These are phyloP conservation scores for Colletotrichum sidae DNA, from an alignment of 2,329 filamentous ascomycete species.

Conservation along the genomic window DNA sequence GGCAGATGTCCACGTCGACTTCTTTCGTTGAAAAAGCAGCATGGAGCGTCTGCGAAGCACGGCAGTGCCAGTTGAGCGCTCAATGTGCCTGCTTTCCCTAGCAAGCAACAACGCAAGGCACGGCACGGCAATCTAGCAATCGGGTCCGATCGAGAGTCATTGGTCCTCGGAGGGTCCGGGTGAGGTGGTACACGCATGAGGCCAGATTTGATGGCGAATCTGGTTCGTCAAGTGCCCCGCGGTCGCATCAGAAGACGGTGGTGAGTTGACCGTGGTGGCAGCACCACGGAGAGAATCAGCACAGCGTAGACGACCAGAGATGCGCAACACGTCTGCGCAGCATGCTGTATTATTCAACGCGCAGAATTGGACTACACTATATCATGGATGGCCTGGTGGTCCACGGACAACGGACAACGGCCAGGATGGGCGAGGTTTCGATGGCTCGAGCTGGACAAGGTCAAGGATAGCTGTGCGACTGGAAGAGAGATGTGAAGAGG, in stretches of 20 bases:
- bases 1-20: no score
- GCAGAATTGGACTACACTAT: conserved; percentile 12
- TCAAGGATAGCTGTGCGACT: conserved; percentile 46
- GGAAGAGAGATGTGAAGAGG: conserved; percentile 22
- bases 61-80: conserved; percentile 15
- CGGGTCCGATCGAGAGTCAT: conserved; percentile 18
- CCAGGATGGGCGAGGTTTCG: conserved; percentile 34
- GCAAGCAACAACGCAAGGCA: background rate
- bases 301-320: no score
- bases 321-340: conserved; percentile 4
- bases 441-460: conserved; percentile 28
- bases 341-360: conserved; percentile 6
- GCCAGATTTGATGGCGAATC: no score
- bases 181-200: no score
- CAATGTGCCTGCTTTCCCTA: no score
- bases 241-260: no score
- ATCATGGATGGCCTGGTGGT: conserved; percentile 12
- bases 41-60: conserved; percentile 12
- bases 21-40: no score
- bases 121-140: conserved; percentile 23
- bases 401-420: conserved; percentile 9
- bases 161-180: conserved; percentile 15
- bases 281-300: no score
- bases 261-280: no score
- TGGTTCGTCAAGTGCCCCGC: no score